Evolutionary conservation across 805 yeast species (phyloP).

Genomic region (Saccharomycopsis olivae): DNA sequence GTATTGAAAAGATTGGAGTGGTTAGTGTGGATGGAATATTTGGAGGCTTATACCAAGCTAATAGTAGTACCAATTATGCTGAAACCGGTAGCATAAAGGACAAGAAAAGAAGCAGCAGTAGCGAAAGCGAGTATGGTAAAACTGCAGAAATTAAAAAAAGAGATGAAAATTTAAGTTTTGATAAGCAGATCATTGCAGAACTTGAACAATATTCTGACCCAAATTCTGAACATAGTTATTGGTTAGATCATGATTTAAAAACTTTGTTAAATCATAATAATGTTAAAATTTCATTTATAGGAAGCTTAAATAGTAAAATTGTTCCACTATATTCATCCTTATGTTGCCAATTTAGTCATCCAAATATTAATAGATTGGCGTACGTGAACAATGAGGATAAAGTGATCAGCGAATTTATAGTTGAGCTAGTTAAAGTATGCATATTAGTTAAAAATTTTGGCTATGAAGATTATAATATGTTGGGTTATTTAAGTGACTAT

Average conservation of each 20-base stretch:
- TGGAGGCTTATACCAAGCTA: constrained; percentile 83
- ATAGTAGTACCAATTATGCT: not conserved
- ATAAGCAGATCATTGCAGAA: constrained; percentile 74
- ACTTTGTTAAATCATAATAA: constrained; percentile 49
- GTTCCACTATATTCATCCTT: constrained; percentile 87
- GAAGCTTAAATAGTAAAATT: constrained; percentile 84
- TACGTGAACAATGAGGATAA: constrained; percentile 54
- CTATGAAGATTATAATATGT: constrained; percentile 70
- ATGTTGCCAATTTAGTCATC: constrained; percentile 76
- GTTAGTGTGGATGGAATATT: constrained; percentile 93
- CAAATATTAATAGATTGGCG: constrained; percentile 83
- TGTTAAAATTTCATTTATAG: constrained; percentile 72
- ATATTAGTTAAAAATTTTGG: constrained; percentile 71
- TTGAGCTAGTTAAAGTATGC: constrained; percentile 62
- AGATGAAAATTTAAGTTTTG: constrained; percentile 76
- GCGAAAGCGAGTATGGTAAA: not conserved
- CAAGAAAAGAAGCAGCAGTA: not conserved
- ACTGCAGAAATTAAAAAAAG: not conserved
- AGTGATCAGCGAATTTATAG: constrained; percentile 67
- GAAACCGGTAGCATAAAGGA: not conserved
- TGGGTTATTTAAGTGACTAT: constrained; percentile 69
- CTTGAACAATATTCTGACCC: constrained; percentile 78
- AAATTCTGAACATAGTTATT: constrained; percentile 61
- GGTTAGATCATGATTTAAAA: constrained; percentile 57
- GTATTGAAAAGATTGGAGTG: constrained; percentile 47